These are phyloP conservation scores for Pyrenophora tritici-repentis DNA, from an alignment of 2,329 filamentous ascomycete genomes.

Conservation along the genomic window DNA sequence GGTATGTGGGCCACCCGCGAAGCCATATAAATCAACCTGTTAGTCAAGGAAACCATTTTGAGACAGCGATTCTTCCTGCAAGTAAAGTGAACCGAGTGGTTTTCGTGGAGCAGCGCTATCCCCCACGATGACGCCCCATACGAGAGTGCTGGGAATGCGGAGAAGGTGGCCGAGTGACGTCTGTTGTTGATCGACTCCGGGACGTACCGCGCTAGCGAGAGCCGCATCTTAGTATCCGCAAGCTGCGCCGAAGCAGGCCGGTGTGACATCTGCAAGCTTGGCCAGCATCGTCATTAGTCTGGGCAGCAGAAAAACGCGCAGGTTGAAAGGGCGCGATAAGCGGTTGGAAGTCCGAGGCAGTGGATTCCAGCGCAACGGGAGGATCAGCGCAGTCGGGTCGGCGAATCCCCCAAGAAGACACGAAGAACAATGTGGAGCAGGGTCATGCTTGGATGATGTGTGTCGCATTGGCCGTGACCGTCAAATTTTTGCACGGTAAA, in stretches of 20 bases:
- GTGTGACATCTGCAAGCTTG: constrained; percentile 2
- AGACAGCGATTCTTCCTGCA: constrained; percentile 1
- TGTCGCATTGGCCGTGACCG: constrained; percentile 4
- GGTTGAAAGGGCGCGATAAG: background rate
- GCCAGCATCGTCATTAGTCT: constrained; percentile 7
- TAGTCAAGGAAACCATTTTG: constrained; percentile 1
- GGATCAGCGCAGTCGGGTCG: background rate
- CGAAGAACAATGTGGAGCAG: background rate
- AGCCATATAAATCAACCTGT: constrained; percentile 12
- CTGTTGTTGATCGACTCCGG: constrained; percentile 20
- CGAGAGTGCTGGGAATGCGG: constrained; percentile 1
- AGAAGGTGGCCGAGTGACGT: constrained; percentile 20
- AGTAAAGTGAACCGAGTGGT: background rate
- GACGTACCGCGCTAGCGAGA: constrained; percentile 26
- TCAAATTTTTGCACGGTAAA: constrained; percentile 10
- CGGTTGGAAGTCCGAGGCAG: background rate
- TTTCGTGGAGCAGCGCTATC: background rate
- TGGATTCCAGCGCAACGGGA: background rate
- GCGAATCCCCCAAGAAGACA: constrained; percentile 1
- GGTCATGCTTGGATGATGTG: background rate
- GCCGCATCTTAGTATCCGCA: constrained; percentile 22
- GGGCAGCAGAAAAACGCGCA: background rate
- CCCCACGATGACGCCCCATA: constrained; percentile 3
- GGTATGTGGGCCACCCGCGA: constrained; percentile 21
- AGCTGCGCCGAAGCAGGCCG: constrained; percentile 13